Conservation (phyloP, 2,329 filamentous ascomycete species). For the Colletotrichum lini region DNA sequence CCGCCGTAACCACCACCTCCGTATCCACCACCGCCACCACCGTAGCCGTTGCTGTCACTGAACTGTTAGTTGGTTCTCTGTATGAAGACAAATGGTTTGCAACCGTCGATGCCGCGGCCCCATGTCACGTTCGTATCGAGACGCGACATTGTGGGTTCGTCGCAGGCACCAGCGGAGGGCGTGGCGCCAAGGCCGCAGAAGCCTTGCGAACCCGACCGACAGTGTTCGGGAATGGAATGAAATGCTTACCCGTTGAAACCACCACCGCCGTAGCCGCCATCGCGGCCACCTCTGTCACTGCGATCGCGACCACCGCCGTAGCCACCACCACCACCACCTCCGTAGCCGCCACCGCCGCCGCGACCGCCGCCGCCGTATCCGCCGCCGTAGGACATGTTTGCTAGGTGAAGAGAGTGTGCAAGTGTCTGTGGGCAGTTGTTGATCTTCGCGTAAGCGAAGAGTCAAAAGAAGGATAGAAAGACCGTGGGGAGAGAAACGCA, state of each 20-base stretch:
- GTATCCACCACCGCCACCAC: constrained; percentile 60
- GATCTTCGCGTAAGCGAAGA: constrained; percentile 27
- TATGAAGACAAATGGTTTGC: constrained; percentile 25
- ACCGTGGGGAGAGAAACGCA: constrained; percentile 31
- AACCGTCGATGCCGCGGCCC: constrained; percentile 4
- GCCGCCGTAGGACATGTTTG: constrained; percentile 63
- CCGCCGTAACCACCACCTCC: constrained; percentile 62
- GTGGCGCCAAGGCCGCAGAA: constrained; percentile 20
- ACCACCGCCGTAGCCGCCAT: constrained; percentile 50
- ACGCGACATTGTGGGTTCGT: constrained; percentile 3
- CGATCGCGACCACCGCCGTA: constrained; percentile 19
- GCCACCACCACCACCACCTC: constrained; percentile 50
- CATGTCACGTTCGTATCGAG: neutral
- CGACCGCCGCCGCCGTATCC: constrained; percentile 50
- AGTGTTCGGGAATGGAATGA: constrained; percentile 45
- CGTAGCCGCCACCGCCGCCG: constrained; percentile 49
- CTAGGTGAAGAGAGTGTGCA: constrained; percentile 25
- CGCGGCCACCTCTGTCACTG: constrained; percentile 46
- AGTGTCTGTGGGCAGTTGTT: constrained; percentile 9
- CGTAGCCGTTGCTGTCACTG: constrained; percentile 67
- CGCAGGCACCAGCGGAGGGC: neutral
- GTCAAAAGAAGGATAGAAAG: constrained; percentile 31
- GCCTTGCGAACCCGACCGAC: constrained; percentile 46
- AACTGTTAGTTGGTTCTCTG: constrained; percentile 52
- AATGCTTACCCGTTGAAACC: constrained; percentile 59